Evolutionary conservation across 2,329 filamentous ascomycete species (phyloP).

Genomic region (Zarea fungicola): DNA sequence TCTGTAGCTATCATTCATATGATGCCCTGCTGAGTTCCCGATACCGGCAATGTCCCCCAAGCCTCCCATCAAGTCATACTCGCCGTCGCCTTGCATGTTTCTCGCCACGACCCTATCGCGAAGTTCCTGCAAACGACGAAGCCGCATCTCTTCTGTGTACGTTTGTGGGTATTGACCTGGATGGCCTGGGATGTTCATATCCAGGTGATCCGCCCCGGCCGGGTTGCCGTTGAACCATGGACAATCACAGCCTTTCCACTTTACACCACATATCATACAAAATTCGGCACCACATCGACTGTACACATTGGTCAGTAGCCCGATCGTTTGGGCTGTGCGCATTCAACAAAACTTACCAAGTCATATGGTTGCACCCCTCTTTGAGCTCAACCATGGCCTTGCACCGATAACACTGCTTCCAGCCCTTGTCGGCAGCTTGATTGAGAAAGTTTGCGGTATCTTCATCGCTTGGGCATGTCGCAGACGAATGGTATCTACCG

Average conservation of each 20-base stretch:
- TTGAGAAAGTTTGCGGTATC: slow-evolving; percentile 59
- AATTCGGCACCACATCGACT: slow-evolving; percentile 78
- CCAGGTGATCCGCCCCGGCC: slow-evolving; percentile 48
- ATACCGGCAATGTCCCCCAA: slow-evolving; percentile 36
- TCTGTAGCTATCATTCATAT: slow-evolving; percentile 57
- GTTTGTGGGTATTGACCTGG: slow-evolving; percentile 21
- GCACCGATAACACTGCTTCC: slow-evolving; percentile 73
- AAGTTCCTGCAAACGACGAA: slow-evolving; percentile 42
- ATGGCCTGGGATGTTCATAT: slow-evolving; percentile 43
- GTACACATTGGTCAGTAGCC: slow-evolving; percentile 19
- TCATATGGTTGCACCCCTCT: slow-evolving; percentile 86
- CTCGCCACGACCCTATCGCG: slow-evolving; percentile 38
- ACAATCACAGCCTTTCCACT: slow-evolving; percentile 81
- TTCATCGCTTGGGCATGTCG: slow-evolving; percentile 67
- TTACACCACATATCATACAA: slow-evolving; percentile 76
- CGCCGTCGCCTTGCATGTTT: slow-evolving; percentile 32
- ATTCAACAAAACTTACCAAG: slow-evolving; percentile 64
- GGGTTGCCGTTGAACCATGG: slow-evolving; percentile 68
- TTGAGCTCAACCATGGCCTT: slow-evolving; percentile 69
- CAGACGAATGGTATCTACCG: slow-evolving; percentile 64
- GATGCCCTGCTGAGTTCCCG: slow-evolving; percentile 50
- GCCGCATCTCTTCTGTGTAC: slow-evolving; percentile 44
- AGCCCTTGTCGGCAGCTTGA: slow-evolving; percentile 62
- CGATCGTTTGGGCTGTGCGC: background rate
- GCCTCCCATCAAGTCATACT: slow-evolving; percentile 28